Evolutionary conservation across 2,329 filamentous ascomycete genomes (phyloP).

Genomic region (Lecanoromycetidae sp.): DNA sequence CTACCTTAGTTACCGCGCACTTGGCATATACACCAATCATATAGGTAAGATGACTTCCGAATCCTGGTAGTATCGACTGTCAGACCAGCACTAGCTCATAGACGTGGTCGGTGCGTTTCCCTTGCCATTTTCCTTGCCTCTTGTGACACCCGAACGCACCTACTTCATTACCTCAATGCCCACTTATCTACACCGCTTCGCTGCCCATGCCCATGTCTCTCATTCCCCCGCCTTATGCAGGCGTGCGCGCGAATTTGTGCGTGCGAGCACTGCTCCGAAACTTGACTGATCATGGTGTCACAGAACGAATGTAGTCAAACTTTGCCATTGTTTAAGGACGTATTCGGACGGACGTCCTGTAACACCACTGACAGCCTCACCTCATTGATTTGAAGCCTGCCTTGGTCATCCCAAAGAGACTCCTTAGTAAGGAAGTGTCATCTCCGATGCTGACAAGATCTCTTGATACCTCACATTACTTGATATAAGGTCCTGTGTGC

Average conservation of each 20-base stretch:
- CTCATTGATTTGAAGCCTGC: too few relatives aligned
- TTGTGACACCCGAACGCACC: neutral
- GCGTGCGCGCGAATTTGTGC: too few relatives aligned
- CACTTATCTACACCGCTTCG: neutral
- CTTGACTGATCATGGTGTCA: constrained; percentile 1
- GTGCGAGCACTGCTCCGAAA: too few relatives aligned
- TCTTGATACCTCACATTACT: too few relatives aligned
- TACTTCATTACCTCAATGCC: neutral
- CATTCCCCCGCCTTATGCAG: neutral
- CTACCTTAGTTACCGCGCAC: neutral
- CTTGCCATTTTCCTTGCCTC: neutral
- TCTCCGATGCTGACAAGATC: too few relatives aligned
- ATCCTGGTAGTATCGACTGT: constrained; percentile 6
- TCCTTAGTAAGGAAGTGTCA: too few relatives aligned
- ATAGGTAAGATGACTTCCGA: neutral
- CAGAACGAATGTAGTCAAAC: neutral
- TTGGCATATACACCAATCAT: neutral
- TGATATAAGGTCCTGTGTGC: too few relatives aligned
- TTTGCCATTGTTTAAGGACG: neutral
- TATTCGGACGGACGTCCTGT: constrained; percentile 1
- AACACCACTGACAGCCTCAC: neutral
- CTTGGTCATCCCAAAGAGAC: too few relatives aligned
- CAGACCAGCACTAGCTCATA: constrained; percentile 4
- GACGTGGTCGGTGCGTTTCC: constrained; percentile 7
- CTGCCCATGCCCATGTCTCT: neutral